Conservation (phyloP, 2,329 filamentous ascomycete genomes). For the Metarhizium robertsii region DNA sequence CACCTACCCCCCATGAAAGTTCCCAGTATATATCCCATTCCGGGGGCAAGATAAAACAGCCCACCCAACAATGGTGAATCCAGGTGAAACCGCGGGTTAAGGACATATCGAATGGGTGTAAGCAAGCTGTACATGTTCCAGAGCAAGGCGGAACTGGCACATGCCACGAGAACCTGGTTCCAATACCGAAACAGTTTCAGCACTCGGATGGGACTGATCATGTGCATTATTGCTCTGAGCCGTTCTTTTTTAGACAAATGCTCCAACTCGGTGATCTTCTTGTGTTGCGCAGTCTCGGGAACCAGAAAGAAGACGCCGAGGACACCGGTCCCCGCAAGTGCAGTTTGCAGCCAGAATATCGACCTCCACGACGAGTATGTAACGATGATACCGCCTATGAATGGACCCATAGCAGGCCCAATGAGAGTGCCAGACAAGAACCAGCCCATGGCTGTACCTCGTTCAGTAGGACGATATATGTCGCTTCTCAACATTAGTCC, state of each 20-base stretch:
- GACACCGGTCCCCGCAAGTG: constrained; percentile 50
- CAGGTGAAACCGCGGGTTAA: constrained; percentile 65
- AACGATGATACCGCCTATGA: constrained; percentile 68
- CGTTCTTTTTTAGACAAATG: constrained; percentile 42
- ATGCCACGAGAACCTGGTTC: constrained; percentile 51
- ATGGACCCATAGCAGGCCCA: constrained; percentile 61
- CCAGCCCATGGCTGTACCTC: constrained; percentile 65
- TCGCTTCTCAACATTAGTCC: constrained; percentile 27
- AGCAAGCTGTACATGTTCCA: constrained; percentile 62
- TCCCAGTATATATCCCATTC: constrained; percentile 58
- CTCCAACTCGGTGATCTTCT: constrained; percentile 50
- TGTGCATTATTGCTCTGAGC: constrained; percentile 44
- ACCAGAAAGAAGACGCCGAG: constrained; percentile 56
- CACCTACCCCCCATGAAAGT: constrained; percentile 65
- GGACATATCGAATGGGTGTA: constrained; percentile 61
- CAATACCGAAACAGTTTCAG: constrained; percentile 57
- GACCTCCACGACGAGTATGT: constrained; percentile 64
- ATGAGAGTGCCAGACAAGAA: constrained; percentile 63
- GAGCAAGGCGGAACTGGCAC: constrained; percentile 54
- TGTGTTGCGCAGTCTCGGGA: constrained; percentile 63
- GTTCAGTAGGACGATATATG: constrained; percentile 55
- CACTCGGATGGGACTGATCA: constrained; percentile 59
- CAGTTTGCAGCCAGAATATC: constrained; percentile 71
- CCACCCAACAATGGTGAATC: constrained; percentile 57
- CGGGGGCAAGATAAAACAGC: constrained; percentile 67